Evolutionary conservation across 331 rosid species (phyloP).

Genomic region (Quercus lobata): DNA sequence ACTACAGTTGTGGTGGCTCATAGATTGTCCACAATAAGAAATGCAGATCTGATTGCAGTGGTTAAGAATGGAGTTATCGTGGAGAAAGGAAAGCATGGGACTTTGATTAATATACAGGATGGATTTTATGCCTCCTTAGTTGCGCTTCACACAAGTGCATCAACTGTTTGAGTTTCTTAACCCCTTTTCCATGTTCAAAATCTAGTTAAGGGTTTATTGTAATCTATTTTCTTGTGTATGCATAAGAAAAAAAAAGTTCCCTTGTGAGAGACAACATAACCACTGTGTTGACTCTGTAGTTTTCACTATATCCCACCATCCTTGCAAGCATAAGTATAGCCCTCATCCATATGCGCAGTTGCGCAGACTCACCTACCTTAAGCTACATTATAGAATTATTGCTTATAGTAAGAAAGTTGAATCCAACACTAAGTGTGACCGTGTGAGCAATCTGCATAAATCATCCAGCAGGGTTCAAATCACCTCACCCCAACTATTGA

Average conservation of each 20-base stretch:
- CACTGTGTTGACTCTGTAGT: conserved; percentile 22
- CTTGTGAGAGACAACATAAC: conserved; percentile 60
- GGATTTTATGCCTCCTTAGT: conserved; percentile 44
- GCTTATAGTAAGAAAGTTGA: no score
- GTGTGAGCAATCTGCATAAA: no score
- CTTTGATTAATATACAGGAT: conserved; percentile 28
- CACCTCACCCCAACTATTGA: no score
- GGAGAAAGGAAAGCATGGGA: conserved; percentile 50
- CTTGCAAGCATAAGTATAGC: no score
- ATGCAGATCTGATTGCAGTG: conserved; percentile 48
- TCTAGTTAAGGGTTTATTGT: neutral
- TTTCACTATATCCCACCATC: no score
- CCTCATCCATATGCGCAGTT: no score
- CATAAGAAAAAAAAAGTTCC: no score
- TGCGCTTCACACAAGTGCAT: conserved; percentile 33
- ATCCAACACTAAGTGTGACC: no score
- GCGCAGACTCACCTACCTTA: no score
- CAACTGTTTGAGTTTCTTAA: conserved; percentile 11
- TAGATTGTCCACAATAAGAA: conserved; percentile 49
- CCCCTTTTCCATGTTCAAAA: neutral
- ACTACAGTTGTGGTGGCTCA: conserved; percentile 60
- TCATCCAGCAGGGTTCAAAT: no score
- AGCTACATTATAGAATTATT: no score
- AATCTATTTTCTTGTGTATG: no score
- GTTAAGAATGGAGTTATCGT: conserved; percentile 46